Evolutionary conservation across 306 rosid genomes (phyloP).

Genomic region (Sophora flavescens): DNA sequence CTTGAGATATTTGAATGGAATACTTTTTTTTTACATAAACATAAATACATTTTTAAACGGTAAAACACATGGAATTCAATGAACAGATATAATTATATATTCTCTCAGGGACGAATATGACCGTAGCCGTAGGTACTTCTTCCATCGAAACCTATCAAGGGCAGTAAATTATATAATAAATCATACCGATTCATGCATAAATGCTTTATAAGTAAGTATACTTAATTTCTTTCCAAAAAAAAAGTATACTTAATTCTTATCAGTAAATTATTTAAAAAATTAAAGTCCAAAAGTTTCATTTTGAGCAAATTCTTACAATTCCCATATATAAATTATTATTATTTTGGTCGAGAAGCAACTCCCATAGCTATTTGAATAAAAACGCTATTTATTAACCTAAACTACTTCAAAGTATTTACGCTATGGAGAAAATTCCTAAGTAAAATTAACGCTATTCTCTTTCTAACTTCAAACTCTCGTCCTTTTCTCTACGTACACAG

Average conservation of each 20-base stretch:
- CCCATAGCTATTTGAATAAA: neutral
- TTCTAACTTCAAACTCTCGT: too few relatives aligned
- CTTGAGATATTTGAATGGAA: too few relatives aligned
- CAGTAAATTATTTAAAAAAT: neutral
- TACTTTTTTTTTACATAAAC: too few relatives aligned
- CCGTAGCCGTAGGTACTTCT: neutral
- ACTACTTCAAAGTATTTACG: slow-evolving; percentile 6
- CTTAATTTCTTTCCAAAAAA: too few relatives aligned
- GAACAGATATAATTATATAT: neutral
- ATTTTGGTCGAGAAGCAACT: neutral
- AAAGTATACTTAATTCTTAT: neutral
- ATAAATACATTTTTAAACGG: neutral
- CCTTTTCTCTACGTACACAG: too few relatives aligned
- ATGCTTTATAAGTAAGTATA: too few relatives aligned
- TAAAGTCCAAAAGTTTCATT: neutral
- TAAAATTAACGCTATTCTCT: too few relatives aligned
- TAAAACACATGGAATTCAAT: neutral
- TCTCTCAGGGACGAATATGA: neutral
- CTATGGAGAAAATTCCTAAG: too few relatives aligned
- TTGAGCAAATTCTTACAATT: neutral
- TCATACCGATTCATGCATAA: too few relatives aligned
- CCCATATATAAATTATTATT: too few relatives aligned
- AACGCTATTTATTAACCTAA: too few relatives aligned
- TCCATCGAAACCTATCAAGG: neutral
- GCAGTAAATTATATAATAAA: too few relatives aligned